phyloP scores from a whole-genome alignment of 768 basidiomycete species.

The Leccinum variicolor region DNA sequence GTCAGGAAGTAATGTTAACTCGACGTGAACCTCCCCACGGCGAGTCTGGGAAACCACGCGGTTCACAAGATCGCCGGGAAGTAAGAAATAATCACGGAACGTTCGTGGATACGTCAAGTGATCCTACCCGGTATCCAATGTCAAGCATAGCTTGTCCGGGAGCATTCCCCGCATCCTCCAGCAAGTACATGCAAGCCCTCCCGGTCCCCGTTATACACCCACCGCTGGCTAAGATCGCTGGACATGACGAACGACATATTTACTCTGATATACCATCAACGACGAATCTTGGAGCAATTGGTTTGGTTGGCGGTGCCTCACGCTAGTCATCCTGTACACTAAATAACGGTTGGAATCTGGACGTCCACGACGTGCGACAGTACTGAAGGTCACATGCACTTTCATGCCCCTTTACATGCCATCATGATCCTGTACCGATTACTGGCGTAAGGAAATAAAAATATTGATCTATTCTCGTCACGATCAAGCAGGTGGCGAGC shows the following conservation, averaged over 20 bases:
- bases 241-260: conserved; percentile 8
- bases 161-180: neutral
- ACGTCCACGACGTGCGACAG: conserved; percentile 36
- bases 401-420: neutral
- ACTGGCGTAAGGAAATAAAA: neutral
- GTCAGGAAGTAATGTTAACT: conserved; percentile 38
- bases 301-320: neutral
- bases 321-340: conserved; percentile 9
- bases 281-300: neutral
- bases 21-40: conserved; percentile 15
- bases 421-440: neutral
- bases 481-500: neutral
- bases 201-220: neutral
- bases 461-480: neutral
- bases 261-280: conserved; percentile 34
- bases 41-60: conserved; percentile 3
- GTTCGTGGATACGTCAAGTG: conserved; percentile 16
- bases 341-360: conserved; percentile 35
- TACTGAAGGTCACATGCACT: conserved; percentile 1
- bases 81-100: conserved; percentile 35
- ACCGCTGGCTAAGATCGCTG: neutral
- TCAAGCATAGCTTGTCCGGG: neutral
- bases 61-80: conserved; percentile 26
- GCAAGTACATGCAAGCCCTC: neutral
- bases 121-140: neutral